Base-by-base conservation (phyloP, 768 basidiomycete species). In the Suillus brevipes region DNA sequence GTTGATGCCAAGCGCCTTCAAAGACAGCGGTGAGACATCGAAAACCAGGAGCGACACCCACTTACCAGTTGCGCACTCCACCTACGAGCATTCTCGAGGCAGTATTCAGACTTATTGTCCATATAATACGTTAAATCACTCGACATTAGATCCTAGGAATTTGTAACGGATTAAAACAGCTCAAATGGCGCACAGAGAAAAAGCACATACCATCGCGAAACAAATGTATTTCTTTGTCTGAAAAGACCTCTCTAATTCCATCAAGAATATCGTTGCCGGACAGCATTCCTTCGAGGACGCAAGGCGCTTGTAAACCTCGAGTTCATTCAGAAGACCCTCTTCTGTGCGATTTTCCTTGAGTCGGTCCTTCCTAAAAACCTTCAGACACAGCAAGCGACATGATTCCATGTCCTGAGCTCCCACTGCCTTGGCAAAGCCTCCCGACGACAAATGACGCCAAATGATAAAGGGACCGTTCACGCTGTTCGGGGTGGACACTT, bases 21-120 rank as follows among this genome's bases (percentile, higher is more conserved):
- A n/a, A 25, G 59, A 4, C 13, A 65, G 61, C 56, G 34, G 42
- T 36, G 25, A 8, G 47, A 64, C 65, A 62, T 9, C 2, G 16
- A 6, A 14, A 31, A 18, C 13, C 18, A 63, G 20, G 6, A 25
- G 38, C 59, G 70, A 49, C 25, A 49, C 40, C 23, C 34, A 38
- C 71, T 23, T 49, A 82, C 82, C 3, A 80, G 74, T 65, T 83
- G 82, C 2, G 77, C 79, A 53, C 73, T 74, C 82, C 81, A 83
- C 16, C 50, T 52, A 9, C 50, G 16, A 31, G 50, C 28, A 18
- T 52, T 31, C 16, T 52, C 3, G 50, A 9, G 4, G 28, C 50
- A 52, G 20, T 69, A 62, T 20, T 67, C 70, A 6, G 74, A 67
- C 10, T 74, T 58, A 25, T 38, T 40, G 7, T 9, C 38, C 40